Percentiles rank a stretch among this genome's conserved stretches.
Conservation (phyloP, 2,329 filamentous ascomycete species). For the Claviceps africana region DNA sequence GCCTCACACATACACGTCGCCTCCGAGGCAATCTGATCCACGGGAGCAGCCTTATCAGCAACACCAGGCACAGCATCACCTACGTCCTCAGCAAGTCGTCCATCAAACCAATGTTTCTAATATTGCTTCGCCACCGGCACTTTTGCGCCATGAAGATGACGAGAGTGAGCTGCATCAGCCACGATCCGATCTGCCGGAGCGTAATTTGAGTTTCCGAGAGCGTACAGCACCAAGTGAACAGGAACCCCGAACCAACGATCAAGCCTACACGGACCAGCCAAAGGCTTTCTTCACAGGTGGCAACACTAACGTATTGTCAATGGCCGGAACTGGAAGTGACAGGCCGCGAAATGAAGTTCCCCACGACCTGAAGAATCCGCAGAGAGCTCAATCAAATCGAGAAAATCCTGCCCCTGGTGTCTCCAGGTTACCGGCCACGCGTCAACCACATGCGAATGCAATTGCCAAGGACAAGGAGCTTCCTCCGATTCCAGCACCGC, state of each 20-base stretch:
- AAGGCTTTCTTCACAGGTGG: conserved; percentile 11
- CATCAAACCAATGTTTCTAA: neutral
- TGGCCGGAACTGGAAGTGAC: conserved; percentile 39
- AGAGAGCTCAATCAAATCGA: conserved; percentile 18
- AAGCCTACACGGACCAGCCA: conserved; percentile 10
- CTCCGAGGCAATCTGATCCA: neutral
- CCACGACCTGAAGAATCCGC: conserved; percentile 32
- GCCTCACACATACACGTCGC: neutral
- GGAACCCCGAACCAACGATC: conserved; percentile 17
- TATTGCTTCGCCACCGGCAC: conserved; percentile 11
- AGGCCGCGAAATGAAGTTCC: conserved; percentile 45
- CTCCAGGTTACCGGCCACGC: neutral
- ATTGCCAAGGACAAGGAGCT: conserved; percentile 18
- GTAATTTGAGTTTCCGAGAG: conserved; percentile 48
- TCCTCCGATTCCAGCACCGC: conserved; percentile 14
- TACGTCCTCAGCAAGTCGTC: neutral
- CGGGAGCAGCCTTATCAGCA: neutral
- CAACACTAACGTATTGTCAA: conserved; percentile 21
- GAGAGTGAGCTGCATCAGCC: conserved; percentile 9
- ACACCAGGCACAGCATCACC: neutral
- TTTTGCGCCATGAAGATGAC: conserved; percentile 8
- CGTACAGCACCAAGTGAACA: conserved; percentile 34
- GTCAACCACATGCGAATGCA: conserved; percentile 5
- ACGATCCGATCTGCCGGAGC: conserved; percentile 28
- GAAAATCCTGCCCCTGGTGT: conserved; percentile 21